phyloP scores from a whole-genome alignment of 441 rosid species.

The Adansonia gregorii region DNA sequence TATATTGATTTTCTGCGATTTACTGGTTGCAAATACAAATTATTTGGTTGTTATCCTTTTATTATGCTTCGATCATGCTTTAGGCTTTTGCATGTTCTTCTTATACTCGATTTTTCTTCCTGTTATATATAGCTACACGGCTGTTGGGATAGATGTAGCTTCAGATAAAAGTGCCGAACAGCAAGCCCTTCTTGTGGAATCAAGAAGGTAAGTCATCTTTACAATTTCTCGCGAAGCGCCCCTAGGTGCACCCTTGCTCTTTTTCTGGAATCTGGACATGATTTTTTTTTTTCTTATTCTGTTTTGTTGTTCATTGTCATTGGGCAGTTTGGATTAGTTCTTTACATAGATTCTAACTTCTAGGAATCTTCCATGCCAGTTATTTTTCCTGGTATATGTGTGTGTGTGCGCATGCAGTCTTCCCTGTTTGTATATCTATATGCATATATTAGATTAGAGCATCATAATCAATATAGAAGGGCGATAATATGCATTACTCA shows the following conservation, averaged over 20 bases:
- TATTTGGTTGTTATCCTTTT: background rate
- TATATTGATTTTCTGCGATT: background rate
- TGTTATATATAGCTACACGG: slow-evolving; percentile 53
- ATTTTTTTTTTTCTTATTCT: background rate
- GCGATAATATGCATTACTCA: background rate
- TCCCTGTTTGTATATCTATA: background rate
- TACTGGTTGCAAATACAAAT: slow-evolving; percentile 13
- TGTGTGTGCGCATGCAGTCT: background rate
- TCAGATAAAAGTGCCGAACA: slow-evolving; percentile 60
- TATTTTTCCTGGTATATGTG: background rate
- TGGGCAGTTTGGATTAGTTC: background rate
- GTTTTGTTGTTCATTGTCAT: background rate
- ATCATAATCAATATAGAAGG: background rate
- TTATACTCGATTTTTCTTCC: slow-evolving; percentile 25
- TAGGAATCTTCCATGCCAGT: background rate
- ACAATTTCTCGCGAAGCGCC: background rate
- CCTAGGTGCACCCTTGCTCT: background rate
- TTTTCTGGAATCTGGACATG: slow-evolving; percentile 9
- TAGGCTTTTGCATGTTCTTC: slow-evolving; percentile 16
- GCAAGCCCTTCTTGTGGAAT: slow-evolving; percentile 69
- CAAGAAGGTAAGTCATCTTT: slow-evolving; percentile 61
- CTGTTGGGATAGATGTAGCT: slow-evolving; percentile 52
- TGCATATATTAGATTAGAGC: background rate
- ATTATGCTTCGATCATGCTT: background rate
- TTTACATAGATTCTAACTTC: background rate